Evolutionary conservation across 2,329 filamentous ascomycete species (phyloP).

Genomic region (Sarocladium oryzae): DNA sequence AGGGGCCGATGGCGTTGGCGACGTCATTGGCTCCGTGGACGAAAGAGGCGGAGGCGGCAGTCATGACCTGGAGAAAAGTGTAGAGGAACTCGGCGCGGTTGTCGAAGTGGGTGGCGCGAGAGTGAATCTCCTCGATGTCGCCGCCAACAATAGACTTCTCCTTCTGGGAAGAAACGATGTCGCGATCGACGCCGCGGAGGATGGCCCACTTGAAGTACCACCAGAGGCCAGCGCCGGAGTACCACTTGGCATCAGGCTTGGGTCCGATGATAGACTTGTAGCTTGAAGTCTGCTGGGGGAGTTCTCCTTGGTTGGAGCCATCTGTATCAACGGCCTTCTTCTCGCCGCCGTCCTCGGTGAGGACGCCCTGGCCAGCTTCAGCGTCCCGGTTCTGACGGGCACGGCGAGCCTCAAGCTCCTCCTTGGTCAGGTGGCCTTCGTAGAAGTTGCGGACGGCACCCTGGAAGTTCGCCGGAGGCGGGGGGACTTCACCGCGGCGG

Average conservation of each 20-base stretch:
- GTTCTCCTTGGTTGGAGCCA: constrained; percentile 20
- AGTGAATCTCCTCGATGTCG: constrained; percentile 49
- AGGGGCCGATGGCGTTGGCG: constrained; percentile 56
- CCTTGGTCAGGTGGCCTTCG: constrained; percentile 46
- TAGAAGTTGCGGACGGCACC: constrained; percentile 48
- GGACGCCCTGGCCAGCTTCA: constrained; percentile 14
- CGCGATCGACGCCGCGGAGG: constrained; percentile 40
- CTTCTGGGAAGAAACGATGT: constrained; percentile 23
- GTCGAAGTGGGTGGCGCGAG: constrained; percentile 51
- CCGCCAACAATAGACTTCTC: constrained; percentile 43
- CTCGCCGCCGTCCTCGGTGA: constrained; percentile 18
- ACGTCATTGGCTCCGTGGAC: constrained; percentile 64
- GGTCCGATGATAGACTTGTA: constrained; percentile 29
- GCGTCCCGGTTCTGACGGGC: constrained; percentile 20
- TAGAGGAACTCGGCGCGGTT: constrained; percentile 52
- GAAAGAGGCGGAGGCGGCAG: constrained; percentile 56
- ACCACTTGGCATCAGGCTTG: constrained; percentile 37
- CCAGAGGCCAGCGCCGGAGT: constrained; percentile 33
- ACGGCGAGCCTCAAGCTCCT: constrained; percentile 40
- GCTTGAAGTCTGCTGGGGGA: constrained; percentile 24
- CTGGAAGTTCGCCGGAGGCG: constrained; percentile 34
- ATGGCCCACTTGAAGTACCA: constrained; percentile 38
- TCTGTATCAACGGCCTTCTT: constrained; percentile 27
- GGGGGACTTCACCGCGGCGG: constrained; percentile 31
- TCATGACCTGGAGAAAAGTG: constrained; percentile 54